phyloP scores from a whole-genome alignment of 2,329 filamentous ascomycete species.

The Alternaria angustiovoidea region DNA sequence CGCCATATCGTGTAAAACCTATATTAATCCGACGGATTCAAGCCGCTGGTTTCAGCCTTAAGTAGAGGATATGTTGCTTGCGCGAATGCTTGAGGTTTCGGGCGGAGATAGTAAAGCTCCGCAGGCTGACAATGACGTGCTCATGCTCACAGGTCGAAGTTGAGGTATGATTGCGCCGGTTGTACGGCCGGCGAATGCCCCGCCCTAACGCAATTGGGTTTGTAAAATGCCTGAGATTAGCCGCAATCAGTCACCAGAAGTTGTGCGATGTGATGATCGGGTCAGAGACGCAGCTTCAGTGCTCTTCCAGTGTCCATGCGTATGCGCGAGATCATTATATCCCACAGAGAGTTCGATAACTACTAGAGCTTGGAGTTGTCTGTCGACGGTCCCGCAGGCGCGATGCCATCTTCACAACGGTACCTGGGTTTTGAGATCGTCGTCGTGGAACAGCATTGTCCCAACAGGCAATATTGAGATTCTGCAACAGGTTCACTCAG shows the following conservation, averaged over 20 bases:
- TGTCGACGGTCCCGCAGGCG: rapidly evolving
- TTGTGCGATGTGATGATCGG: too few species aligned
- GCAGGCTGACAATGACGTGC: neutral
- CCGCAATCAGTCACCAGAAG: neutral
- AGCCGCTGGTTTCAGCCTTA: rapidly evolving
- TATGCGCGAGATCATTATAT: too few species aligned
- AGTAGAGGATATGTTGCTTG: neutral
- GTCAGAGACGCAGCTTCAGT: too few species aligned
- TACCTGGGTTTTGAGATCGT: too few species aligned
- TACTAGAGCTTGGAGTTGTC: too few species aligned
- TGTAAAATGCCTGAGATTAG: neutral
- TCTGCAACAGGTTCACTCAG: too few species aligned
- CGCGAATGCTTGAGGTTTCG: neutral
- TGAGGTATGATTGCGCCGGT: neutral
- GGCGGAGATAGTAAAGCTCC: neutral
- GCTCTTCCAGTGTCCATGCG: too few species aligned
- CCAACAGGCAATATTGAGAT: too few species aligned
- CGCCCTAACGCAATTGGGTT: neutral
- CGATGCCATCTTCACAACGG: too few species aligned
- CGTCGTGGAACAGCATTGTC: too few species aligned
- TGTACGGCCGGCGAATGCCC: neutral
- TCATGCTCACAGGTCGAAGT: neutral
- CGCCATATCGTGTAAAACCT: neutral
- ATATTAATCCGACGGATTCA: neutral
- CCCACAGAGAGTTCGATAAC: too few species aligned